Percentiles rank a stretch among this genome's conserved stretches.
Conservation (phyloP, 1,284 basidiomycete genomes). For the Pascua sp. region DNA sequence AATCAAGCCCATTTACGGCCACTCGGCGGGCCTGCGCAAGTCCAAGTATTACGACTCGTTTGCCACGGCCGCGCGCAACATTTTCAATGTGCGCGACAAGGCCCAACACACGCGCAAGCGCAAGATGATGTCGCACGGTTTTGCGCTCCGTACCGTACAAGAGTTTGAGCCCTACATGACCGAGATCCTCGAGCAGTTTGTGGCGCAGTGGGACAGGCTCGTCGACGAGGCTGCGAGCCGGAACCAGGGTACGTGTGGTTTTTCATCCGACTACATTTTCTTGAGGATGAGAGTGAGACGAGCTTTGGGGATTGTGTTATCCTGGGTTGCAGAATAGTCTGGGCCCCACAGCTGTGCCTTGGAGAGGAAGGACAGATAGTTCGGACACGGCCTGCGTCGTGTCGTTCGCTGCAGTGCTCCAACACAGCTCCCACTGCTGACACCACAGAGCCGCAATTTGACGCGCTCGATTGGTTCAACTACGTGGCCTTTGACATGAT, state of each 20-base stretch:
- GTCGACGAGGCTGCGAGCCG: slow-evolving; percentile 58
- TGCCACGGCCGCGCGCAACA: slow-evolving; percentile 62
- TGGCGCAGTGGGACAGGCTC: slow-evolving; percentile 74
- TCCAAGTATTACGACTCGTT: slow-evolving; percentile 69
- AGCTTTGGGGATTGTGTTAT: too few species aligned
- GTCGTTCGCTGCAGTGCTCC: too few species aligned
- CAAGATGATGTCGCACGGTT: slow-evolving; percentile 83
- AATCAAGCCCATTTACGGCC: slow-evolving; percentile 64
- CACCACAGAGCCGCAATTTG: slow-evolving; percentile 27
- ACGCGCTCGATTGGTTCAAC: slow-evolving; percentile 73
- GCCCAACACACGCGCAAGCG: slow-evolving; percentile 80
- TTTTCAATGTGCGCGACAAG: slow-evolving; percentile 59
- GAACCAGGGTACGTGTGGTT: slow-evolving; percentile 54
- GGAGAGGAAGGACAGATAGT: too few species aligned
- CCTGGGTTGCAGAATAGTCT: too few species aligned
- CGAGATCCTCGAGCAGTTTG: slow-evolving; percentile 59
- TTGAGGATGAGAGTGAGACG: too few species aligned
- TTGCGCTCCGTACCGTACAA: slow-evolving; percentile 61
- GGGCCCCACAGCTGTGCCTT: too few species aligned
- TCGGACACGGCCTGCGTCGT: too few species aligned
- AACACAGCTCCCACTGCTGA: background rate
- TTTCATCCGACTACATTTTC: too few species aligned
- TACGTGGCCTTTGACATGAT: slow-evolving; percentile 88
- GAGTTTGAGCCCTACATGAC: slow-evolving; percentile 72
- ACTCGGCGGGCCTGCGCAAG: slow-evolving; percentile 74